Conservation (phyloP, 805 yeast genomes). For the Isabelozyma gotoi region DNA sequence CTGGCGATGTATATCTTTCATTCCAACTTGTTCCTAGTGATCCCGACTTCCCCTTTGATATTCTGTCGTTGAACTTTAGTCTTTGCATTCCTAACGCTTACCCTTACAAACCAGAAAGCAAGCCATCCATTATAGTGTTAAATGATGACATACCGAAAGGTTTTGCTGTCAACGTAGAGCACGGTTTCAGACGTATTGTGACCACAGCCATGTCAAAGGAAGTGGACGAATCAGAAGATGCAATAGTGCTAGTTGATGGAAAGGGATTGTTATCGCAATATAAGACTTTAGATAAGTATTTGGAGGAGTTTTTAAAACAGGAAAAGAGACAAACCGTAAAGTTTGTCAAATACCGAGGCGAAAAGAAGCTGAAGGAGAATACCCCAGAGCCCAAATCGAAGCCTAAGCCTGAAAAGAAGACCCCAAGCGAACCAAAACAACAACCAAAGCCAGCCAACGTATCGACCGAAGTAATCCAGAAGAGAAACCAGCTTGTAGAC, state of each 20-base stretch:
- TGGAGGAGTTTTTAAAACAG: slow-evolving; percentile 58
- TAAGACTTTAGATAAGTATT: slow-evolving; percentile 52
- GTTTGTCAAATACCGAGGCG: slow-evolving; percentile 41
- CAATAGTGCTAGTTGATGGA: slow-evolving; percentile 40
- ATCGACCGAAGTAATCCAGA: slow-evolving; percentile 5
- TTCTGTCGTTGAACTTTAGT: slow-evolving; percentile 51
- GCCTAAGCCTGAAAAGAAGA: background rate
- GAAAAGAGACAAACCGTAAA: slow-evolving; percentile 64
- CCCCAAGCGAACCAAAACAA: background rate
- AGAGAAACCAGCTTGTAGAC: slow-evolving; percentile 18
- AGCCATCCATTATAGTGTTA: slow-evolving; percentile 55
- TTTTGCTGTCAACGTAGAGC: slow-evolving; percentile 62
- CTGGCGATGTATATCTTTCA: slow-evolving; percentile 32
- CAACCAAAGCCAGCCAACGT: slow-evolving; percentile 2
- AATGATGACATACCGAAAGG: slow-evolving; percentile 74
- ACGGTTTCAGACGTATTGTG: slow-evolving; percentile 54
- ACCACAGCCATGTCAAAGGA: slow-evolving; percentile 16
- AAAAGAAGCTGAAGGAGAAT: slow-evolving; percentile 3
- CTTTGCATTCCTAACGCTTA: slow-evolving; percentile 56
- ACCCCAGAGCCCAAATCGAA: slow-evolving; percentile 1
- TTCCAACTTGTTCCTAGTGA: slow-evolving; percentile 57
- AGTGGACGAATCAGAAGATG: slow-evolving; percentile 21
- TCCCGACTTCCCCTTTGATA: slow-evolving; percentile 71
- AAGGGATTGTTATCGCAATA: slow-evolving; percentile 55
- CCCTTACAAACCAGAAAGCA: slow-evolving; percentile 39